Base-by-base conservation (phyloP, 2,329 filamentous ascomycete genomes). In the Pleomassaria siparia region DNA sequence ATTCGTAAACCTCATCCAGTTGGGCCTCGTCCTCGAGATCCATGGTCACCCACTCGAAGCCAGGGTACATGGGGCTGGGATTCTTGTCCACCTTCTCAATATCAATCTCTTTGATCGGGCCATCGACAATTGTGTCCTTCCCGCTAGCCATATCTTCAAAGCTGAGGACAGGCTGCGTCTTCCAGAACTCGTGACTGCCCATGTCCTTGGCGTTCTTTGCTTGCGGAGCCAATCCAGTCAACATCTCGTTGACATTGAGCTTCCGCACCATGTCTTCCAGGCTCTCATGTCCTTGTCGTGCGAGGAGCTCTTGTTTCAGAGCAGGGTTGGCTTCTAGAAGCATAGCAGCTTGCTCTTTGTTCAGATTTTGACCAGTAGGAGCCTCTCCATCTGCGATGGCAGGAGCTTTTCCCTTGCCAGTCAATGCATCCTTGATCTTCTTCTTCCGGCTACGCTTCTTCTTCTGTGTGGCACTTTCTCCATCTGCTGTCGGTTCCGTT, bases 111-210 rank as follows among this genome's bases (percentile, higher is more conserved):
- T 86, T 88, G 67, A 99, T 88, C 0, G 91, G 90, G 0, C 94
- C 94, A 62, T 97, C 91, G 54, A 84, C 77, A 29, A 73, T 67
- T 54, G 79, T 66, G 29, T 70, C 64, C 53, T 62, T 64, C 13
- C 49, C 51, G 20, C 53, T 56, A 15, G 56, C 75, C 49, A 77
- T 73, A 43, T 80, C 75, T 40, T 77, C 73, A 65, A 97, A 96
- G 64, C 86, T 86, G 42, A 89, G 88, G 49, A 99, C 94, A 1
- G 94, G 94, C 72, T 99, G 94, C 39, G 94, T 99, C 71, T 90
- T 86, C 94, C 94, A 99, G 76, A 99, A 99, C 74, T 95, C 96
- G 80, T 97, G 96, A 49, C 86, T 89, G 6, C 87, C 91, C 90
- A 96, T 96, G 67, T 96, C 91, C 76, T 96, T 96, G 60, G 84